phyloP scores from a whole-genome alignment of 345 rosid genomes.

The Moricandia arvensis region DNA sequence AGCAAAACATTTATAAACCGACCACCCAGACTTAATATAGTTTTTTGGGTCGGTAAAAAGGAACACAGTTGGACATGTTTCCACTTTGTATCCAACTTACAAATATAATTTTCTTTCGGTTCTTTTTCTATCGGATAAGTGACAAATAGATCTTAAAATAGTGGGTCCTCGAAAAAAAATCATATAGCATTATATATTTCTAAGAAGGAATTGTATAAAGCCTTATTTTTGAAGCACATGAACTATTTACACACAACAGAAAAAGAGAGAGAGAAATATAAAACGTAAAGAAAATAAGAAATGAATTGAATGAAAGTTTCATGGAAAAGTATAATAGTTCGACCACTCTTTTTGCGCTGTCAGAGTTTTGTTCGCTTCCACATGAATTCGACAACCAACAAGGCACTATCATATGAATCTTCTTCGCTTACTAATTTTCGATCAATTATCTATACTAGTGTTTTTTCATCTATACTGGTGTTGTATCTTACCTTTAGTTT shows the following conservation, averaged over 20 bases:
- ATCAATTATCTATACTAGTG: not conserved
- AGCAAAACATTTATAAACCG: constrained; percentile 23
- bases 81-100: constrained; percentile 29
- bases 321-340: constrained; percentile 34
- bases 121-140: constrained; percentile 18
- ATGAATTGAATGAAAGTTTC: constrained; percentile 15
- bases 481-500: not conserved
- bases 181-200: not conserved
- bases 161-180: constrained; percentile 2
- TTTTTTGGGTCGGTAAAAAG: constrained; percentile 37
- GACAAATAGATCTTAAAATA: not conserved
- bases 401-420: constrained; percentile 31
- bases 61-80: constrained; percentile 36
- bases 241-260: not conserved
- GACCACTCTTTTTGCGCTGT: constrained; percentile 37
- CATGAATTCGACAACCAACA: constrained; percentile 35
- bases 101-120: constrained; percentile 9
- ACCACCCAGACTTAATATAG: constrained; percentile 24
- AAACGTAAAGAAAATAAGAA: not conserved
- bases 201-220: constrained; percentile 1
- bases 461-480: not conserved
- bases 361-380: constrained; percentile 33
- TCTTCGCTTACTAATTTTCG: not conserved
- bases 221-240: not conserved
- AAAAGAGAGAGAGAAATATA: not conserved